These are phyloP conservation scores for Alternaria rosae DNA, from an alignment of 2,329 filamentous ascomycete genomes.

Conservation along the genomic window DNA sequence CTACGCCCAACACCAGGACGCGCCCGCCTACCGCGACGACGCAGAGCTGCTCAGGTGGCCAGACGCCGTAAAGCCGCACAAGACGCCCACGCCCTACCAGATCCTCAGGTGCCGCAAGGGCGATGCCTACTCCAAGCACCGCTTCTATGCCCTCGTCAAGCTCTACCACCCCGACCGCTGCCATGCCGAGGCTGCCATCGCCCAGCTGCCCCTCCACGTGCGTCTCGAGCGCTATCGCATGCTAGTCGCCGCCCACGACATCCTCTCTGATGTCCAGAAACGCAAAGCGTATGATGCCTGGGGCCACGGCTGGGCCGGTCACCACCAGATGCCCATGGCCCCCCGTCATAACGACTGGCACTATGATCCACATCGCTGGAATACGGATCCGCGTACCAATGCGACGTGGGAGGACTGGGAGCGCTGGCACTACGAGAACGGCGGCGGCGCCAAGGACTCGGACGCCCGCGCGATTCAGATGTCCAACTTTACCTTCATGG, in stretches of 20 bases:
- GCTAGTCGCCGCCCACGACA: conserved; percentile 84
- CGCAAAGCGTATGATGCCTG: conserved; percentile 82
- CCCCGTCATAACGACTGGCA: conserved; percentile 34
- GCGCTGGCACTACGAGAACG: conserved; percentile 53
- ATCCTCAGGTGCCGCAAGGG: conserved; percentile 72
- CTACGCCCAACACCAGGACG: conserved; percentile 40
- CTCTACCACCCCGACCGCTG: conserved; percentile 88
- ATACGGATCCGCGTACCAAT: conserved; percentile 66
- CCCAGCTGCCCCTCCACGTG: conserved; percentile 62
- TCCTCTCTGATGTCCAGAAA: conserved; percentile 82
- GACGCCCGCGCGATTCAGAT: conserved; percentile 66
- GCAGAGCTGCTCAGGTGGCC: conserved; percentile 44
- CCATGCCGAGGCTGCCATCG: conserved; percentile 47
- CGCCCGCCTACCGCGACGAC: conserved; percentile 20
- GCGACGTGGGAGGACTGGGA: conserved; percentile 99
- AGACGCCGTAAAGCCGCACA: conserved; percentile 44
- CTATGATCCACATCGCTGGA: conserved; percentile 41
- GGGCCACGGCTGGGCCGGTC: conserved; percentile 77
- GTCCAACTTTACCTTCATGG: conserved; percentile 80
- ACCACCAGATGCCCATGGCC: conserved; percentile 31
- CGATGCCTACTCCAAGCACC: conserved; percentile 79
- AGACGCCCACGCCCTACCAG: conserved; percentile 83
- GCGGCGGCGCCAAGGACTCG: conserved; percentile 45
- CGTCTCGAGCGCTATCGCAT: conserved; percentile 90
- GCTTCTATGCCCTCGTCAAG: conserved; percentile 92